Percentiles rank a stretch among this genome's conserved stretches.
Conservation (phyloP, 768 basidiomycete species). For the Macrolepiota fuliginosa region DNA sequence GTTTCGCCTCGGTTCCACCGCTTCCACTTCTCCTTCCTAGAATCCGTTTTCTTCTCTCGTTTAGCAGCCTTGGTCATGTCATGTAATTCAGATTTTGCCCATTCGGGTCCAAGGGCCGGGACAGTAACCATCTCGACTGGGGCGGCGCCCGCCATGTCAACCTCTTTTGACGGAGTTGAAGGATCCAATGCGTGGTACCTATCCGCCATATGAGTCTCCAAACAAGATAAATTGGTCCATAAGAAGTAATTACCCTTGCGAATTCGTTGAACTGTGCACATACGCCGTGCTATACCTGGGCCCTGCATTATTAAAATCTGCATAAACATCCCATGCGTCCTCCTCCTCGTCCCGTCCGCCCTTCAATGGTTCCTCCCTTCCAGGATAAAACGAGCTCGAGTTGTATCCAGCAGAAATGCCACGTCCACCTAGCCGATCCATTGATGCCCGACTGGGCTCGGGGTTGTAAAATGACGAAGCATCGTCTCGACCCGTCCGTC, state of each 20-base stretch:
- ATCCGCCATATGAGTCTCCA: constrained; percentile 11
- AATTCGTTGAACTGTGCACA: constrained; percentile 30
- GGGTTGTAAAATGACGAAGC: constrained; percentile 68
- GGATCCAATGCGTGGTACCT: constrained; percentile 47
- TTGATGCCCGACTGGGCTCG: constrained; percentile 36
- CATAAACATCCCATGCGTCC: constrained; percentile 74
- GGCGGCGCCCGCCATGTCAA: constrained; percentile 28
- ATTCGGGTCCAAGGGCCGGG: constrained; percentile 88
- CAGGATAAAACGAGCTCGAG: constrained; percentile 58
- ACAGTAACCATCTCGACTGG: constrained; percentile 90
- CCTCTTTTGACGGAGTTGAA: constrained; percentile 29
- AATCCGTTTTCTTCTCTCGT: constrained; percentile 56
- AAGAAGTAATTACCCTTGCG: constrained; percentile 40
- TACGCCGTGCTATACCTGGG: constrained; percentile 73
- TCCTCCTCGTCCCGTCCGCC: constrained; percentile 75
- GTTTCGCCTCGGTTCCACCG: constrained; percentile 77
- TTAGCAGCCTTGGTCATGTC: constrained; percentile 73
- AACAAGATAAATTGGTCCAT: no score
- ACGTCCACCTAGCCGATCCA: constrained; percentile 44
- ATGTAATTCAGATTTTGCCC: constrained; percentile 76
- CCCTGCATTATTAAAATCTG: constrained; percentile 87
- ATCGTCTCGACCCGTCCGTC: constrained; percentile 50
- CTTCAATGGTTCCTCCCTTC: constrained; percentile 74
- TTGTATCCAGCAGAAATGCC: constrained; percentile 69
- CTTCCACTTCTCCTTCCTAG: constrained; percentile 59